These are phyloP conservation scores for Linum lewisii DNA, from an alignment of 345 rosid species.

Conservation along the genomic window DNA sequence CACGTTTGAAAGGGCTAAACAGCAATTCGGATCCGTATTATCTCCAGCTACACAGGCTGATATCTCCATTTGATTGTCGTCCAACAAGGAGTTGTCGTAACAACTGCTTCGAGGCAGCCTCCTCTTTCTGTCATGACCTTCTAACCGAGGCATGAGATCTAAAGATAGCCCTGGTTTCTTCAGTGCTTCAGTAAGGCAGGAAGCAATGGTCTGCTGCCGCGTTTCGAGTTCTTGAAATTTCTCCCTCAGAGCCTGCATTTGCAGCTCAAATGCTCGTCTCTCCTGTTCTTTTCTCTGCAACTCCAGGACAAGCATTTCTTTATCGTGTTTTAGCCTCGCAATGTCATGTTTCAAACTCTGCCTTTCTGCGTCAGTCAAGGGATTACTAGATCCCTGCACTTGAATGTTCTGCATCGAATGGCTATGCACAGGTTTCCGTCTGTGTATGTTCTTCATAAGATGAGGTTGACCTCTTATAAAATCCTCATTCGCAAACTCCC, in stretches of 20 bases:
- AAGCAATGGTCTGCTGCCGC: conserved; percentile 45
- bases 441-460: conserved; percentile 77
- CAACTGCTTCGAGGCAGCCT: conserved; percentile 48
- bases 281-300: conserved; percentile 50
- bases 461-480: conserved; percentile 64
- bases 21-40: conserved; percentile 7
- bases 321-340: conserved; percentile 48
- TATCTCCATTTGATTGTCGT: conserved; percentile 15
- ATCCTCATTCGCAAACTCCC: conserved; percentile 93
- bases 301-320: conserved; percentile 44
- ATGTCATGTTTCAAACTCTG: conserved; percentile 51
- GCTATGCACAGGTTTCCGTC: conserved; percentile 90
- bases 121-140: conserved; percentile 54
- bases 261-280: conserved; percentile 41
- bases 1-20: neutral
- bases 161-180: conserved; percentile 48
- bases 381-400: conserved; percentile 32
- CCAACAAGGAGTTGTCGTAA: conserved; percentile 16
- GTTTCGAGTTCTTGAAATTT: conserved; percentile 50
- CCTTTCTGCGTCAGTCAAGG: conserved; percentile 58
- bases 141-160: conserved; percentile 41
- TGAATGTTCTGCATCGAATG: conserved; percentile 57
- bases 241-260: conserved; percentile 51
- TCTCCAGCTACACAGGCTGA: conserved; percentile 24
- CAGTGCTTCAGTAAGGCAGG: conserved; percentile 40